These are phyloP conservation scores for Mimosa bimucronata DNA, from an alignment of 306 rosid genomes.

Conservation along the genomic window DNA sequence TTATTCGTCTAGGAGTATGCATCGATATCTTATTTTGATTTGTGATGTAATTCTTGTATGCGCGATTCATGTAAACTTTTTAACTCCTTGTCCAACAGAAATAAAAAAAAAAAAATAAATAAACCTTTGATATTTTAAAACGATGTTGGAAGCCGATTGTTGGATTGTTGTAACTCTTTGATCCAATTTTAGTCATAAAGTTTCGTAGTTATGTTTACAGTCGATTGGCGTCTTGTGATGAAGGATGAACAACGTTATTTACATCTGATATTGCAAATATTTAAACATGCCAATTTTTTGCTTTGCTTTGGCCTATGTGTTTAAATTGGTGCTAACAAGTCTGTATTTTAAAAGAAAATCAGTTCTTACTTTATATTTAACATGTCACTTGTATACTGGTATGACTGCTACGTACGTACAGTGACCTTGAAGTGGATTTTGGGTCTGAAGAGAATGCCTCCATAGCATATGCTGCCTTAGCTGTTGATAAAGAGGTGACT, in stretches of 20 bases:
- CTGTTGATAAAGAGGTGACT: slow-evolving; percentile 83
- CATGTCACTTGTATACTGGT: not conserved
- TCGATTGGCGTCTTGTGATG: not conserved
- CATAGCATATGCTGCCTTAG: slow-evolving; percentile 64
- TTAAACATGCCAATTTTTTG: not conserved
- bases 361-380: not conserved
- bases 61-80: not conserved
- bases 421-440: slow-evolving; percentile 82
- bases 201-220: not conserved
- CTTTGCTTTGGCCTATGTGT: no score
- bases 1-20: not conserved
- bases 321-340: not conserved
- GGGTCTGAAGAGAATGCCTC: slow-evolving; percentile 73
- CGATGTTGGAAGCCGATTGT: not conserved
- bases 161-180: not conserved
- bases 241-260: not conserved
- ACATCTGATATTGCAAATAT: not conserved
- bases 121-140: not conserved
- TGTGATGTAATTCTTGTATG: not conserved
- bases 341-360: not conserved
- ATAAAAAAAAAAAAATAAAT: no score
- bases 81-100: not conserved
- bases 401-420: slow-evolving; percentile 41
- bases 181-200: not conserved
- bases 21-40: not conserved